phyloP scores from a whole-genome alignment of 495 filamentous ascomycete genomes.

The Lepidopterella palustris region DNA sequence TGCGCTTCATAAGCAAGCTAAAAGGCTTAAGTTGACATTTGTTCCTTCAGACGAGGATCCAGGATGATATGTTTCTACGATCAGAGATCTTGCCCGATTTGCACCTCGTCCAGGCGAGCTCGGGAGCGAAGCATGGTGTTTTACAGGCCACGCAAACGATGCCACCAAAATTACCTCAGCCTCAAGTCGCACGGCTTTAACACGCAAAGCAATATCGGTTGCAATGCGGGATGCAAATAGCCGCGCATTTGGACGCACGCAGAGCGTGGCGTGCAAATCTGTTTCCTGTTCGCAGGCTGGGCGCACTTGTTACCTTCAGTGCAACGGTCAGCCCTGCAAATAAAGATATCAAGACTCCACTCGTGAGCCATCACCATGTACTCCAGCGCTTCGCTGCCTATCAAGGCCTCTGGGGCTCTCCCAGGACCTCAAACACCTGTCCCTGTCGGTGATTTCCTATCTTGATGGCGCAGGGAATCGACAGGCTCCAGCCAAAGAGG shows the following conservation, averaged over 20 bases:
- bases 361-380: slow-evolving; percentile 10
- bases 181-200: slow-evolving; percentile 7
- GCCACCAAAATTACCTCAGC: slow-evolving; percentile 15
- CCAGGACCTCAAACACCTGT: background rate
- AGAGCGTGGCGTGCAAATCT: slow-evolving; percentile 1
- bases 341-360: background rate
- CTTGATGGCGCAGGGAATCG: background rate
- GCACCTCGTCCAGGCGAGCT: background rate
- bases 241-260: slow-evolving; percentile 8
- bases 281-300: slow-evolving; percentile 1
- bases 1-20: background rate
- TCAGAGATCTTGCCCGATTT: background rate
- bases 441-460: slow-evolving; percentile 15
- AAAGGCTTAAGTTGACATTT: background rate
- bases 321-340: background rate
- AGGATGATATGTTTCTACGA: background rate
- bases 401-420: background rate
- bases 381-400: background rate
- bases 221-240: slow-evolving; percentile 22
- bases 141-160: background rate
- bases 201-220: background rate
- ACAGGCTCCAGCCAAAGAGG: background rate
- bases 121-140: background rate
- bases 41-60: background rate
- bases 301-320: slow-evolving; percentile 8